Evolutionary conservation across 2,329 filamentous ascomycete species (phyloP).

Genomic region (Trichoderma sp.): DNA sequence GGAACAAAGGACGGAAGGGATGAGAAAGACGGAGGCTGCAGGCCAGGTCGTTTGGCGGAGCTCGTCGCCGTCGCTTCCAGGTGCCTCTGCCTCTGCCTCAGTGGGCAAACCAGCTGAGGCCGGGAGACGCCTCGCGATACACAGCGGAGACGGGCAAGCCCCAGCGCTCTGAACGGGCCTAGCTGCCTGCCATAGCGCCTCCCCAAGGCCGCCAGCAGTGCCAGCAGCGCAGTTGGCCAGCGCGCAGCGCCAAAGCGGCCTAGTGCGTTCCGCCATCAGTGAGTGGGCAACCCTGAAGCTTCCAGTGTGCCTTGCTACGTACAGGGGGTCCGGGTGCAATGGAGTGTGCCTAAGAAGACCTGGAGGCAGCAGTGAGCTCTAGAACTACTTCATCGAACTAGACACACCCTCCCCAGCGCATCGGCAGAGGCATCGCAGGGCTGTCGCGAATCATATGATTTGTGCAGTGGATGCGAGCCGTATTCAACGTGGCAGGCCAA

Average conservation of each 20-base stretch:
- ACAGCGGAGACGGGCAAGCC: constrained; percentile 5
- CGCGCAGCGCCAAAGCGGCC: background rate
- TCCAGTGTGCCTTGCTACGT: background rate
- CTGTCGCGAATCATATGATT: constrained; percentile 5
- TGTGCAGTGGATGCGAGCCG: background rate
- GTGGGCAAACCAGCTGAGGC: constrained; percentile 4
- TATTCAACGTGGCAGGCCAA: constrained; percentile 8
- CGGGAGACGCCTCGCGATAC: constrained; percentile 7
- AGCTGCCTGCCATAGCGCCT: constrained; percentile 2
- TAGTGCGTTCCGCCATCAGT: background rate
- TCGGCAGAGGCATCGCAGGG: constrained; percentile 5
- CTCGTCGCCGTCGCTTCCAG: background rate
- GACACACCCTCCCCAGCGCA: background rate
- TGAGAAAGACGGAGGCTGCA: background rate
- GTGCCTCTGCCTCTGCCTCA: background rate
- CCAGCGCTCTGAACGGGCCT: background rate
- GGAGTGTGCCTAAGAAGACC: constrained; percentile 1
- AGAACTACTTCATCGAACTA: background rate
- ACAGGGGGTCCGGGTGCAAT: background rate
- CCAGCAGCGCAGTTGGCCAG: constrained; percentile 1
- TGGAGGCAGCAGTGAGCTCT: background rate
- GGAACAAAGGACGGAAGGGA: background rate
- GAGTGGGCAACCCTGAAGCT: background rate
- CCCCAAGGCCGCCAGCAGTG: background rate
- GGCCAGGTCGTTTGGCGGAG: background rate